A percentile compares a stretch with the other conserved stretches of the same genome.
phyloP scores from a whole-genome alignment of 2,329 filamentous ascomycete genomes.

The Penicillium brasilianum region DNA sequence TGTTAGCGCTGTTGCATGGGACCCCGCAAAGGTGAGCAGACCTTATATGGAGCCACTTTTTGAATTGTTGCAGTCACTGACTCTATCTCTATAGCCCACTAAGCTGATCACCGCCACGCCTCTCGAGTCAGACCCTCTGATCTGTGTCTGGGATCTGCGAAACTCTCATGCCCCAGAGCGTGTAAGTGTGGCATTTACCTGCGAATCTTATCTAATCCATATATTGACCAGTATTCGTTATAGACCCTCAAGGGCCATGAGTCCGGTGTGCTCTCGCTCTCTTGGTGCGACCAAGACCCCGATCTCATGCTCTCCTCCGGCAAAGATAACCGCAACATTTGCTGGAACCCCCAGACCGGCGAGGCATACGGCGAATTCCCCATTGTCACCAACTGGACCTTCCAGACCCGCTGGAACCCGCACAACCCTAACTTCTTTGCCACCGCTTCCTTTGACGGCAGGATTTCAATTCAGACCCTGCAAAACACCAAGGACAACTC shows the following conservation, averaged over 20 bases:
- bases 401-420: slow-evolving; percentile 92
- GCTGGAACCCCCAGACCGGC: slow-evolving; percentile 95
- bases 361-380: slow-evolving; percentile 89
- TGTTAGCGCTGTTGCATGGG: slow-evolving; percentile 95
- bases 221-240: slow-evolving; percentile 24
- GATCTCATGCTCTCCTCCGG: slow-evolving; percentile 89
- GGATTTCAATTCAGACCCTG: slow-evolving; percentile 89
- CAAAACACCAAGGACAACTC: slow-evolving; percentile 84
- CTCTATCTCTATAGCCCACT: slow-evolving; percentile 63
- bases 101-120: slow-evolving; percentile 92
- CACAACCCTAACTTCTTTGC: slow-evolving; percentile 90
- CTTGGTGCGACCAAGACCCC: slow-evolving; percentile 92
- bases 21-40: slow-evolving; percentile 74
- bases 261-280: slow-evolving; percentile 88
- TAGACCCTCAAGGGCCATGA: slow-evolving; percentile 89
- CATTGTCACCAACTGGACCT: slow-evolving; percentile 99
- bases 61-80: slow-evolving; percentile 2
- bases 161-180: slow-evolving; percentile 93
- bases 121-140: slow-evolving; percentile 84
- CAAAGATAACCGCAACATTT: slow-evolving; percentile 93
- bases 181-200: slow-evolving; percentile 36
- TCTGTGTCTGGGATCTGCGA: slow-evolving; percentile 90
- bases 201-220: not conserved
- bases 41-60: not conserved
- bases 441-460: slow-evolving; percentile 96